Evolutionary conservation across 176 grass and related monocot species (phyloP).

Genomic region (Zoysia japonica): DNA sequence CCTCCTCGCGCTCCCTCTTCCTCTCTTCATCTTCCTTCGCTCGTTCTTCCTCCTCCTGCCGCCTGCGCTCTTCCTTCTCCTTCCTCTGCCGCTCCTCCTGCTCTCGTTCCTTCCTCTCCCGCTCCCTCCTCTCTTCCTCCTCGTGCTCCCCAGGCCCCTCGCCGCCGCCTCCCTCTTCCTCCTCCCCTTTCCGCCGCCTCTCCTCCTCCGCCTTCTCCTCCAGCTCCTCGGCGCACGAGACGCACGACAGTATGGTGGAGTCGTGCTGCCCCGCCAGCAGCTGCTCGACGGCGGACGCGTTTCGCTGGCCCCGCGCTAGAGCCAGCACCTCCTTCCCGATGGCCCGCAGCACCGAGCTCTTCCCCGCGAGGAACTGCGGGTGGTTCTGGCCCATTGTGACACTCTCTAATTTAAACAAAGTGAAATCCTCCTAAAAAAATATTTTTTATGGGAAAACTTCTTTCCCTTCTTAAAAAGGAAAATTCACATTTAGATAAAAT

Average conservation of each 20-base stretch:
- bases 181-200: not conserved
- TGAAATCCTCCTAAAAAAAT: too few species aligned
- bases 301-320: constrained; percentile 45
- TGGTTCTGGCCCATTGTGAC: constrained; percentile 68
- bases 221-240: constrained; percentile 80
- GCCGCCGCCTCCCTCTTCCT: not conserved
- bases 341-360: constrained; percentile 52
- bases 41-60: constrained; percentile 2
- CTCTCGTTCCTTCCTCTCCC: not conserved
- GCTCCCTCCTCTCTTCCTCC: not conserved
- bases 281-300: constrained; percentile 47
- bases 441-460: too few species aligned
- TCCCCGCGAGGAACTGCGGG: constrained; percentile 83
- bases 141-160: not conserved
- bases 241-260: constrained; percentile 66
- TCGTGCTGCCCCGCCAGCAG: constrained; percentile 53
- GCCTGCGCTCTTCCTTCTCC: not conserved
- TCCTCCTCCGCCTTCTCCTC: constrained; percentile 48
- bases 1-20: not conserved
- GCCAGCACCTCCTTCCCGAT: constrained; percentile 57
- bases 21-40: not conserved
- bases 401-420: too few species aligned
- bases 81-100: not conserved
- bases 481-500: too few species aligned
- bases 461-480: too few species aligned